These are phyloP conservation scores for Sugiyamaella paludigena DNA, from an alignment of 1,139 yeast species.

Conservation along the genomic window DNA sequence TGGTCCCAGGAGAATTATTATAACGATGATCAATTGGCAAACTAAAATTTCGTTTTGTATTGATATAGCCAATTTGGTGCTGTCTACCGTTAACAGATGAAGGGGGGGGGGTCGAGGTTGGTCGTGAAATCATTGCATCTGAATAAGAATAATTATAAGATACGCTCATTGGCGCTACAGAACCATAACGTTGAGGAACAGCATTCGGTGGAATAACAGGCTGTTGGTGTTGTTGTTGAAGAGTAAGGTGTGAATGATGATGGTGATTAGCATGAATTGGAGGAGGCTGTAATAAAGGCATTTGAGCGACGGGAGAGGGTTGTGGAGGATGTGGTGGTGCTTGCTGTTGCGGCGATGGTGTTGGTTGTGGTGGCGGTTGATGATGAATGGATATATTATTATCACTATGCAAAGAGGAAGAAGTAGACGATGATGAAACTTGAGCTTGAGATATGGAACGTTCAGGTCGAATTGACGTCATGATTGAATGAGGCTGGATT, in stretches of 20 bases:
- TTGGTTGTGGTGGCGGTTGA: too few species aligned
- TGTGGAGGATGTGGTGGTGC: slow-evolving; percentile 20
- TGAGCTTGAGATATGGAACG: slow-evolving; percentile 9
- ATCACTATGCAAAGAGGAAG: too few species aligned
- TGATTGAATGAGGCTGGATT: too few species aligned
- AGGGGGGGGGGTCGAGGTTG: slow-evolving; percentile 26
- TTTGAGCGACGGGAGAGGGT: slow-evolving; percentile 18
- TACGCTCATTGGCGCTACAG: slow-evolving; percentile 16
- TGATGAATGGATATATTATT: too few species aligned
- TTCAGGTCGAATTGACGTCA: slow-evolving; percentile 7
- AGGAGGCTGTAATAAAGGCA: slow-evolving; percentile 11
- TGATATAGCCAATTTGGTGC: background rate
- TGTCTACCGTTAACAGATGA: background rate
- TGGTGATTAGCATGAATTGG: slow-evolving; percentile 16
- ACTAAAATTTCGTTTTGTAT: slow-evolving; percentile 3
- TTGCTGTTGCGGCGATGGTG: too few species aligned
- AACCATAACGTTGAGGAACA: slow-evolving; percentile 12
- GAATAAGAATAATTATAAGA: slow-evolving; percentile 16
- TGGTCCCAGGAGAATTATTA: too few species aligned
- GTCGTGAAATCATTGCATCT: slow-evolving; percentile 22
- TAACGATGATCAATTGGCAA: slow-evolving; percentile 2
- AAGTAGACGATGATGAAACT: too few species aligned
- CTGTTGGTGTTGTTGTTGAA: too few species aligned
- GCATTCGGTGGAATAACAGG: slow-evolving; percentile 6
- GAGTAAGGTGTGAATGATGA: slow-evolving; percentile 8